These are phyloP conservation scores for Solanum virginianum DNA, from an alignment of 257 asterid species.

Conservation along the genomic window DNA sequence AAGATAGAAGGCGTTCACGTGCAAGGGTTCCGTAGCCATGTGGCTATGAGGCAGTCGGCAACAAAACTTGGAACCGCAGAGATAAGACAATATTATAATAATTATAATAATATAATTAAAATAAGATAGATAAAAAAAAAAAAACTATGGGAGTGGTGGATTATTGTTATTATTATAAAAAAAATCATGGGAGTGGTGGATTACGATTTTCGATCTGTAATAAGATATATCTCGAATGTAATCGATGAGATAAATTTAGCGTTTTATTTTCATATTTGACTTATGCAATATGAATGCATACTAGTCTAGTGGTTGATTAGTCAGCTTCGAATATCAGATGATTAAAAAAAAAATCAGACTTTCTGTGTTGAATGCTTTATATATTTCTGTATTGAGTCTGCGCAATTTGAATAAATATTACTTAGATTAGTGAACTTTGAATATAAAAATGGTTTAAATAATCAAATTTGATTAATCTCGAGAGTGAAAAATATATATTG, in stretches of 20 bases:
- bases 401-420: not conserved
- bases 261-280: not conserved
- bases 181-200: not conserved
- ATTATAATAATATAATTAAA: not conserved
- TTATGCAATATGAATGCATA: not conserved
- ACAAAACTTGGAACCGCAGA: not conserved
- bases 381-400: too few species aligned
- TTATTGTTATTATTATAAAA: not conserved
- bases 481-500: not conserved
- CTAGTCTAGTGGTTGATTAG: not conserved
- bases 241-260: rapidly evolving
- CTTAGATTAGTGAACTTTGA: not conserved
- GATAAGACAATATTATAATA: not conserved
- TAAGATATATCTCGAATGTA: not conserved
- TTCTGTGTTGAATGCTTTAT: not conserved
- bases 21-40: not conserved
- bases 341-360: too few species aligned
- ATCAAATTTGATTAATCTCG: not conserved
- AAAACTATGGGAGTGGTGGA: not conserved
- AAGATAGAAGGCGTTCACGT: not conserved
- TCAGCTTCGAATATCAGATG: not conserved
- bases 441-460: not conserved
- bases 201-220: not conserved
- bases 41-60: not conserved
- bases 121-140: not conserved